A percentile compares a stretch with the other conserved stretches of the same genome.
Evolutionary conservation across 495 filamentous ascomycete genomes (phyloP).

Genomic region (Mytilinidion resinicola): DNA sequence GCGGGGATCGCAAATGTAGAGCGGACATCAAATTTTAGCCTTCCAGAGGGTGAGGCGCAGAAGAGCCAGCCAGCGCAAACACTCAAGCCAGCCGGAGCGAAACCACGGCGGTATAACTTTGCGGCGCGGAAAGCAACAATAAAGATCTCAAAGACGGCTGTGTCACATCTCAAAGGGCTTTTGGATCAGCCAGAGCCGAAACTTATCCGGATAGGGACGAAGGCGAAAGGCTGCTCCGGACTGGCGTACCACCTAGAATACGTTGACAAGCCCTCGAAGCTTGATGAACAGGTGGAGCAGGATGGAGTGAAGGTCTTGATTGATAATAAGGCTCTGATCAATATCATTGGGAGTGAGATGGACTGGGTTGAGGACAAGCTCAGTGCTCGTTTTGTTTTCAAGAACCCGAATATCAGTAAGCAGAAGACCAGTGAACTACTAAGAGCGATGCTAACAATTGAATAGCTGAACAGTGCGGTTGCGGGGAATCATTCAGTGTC

Average conservation of each 20-base stretch:
- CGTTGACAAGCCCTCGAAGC: slow-evolving; percentile 77
- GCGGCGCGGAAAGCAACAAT: slow-evolving; percentile 87
- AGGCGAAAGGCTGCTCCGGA: slow-evolving; percentile 92
- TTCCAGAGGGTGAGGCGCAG: slow-evolving; percentile 62
- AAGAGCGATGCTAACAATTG: slow-evolving; percentile 10
- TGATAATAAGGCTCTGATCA: slow-evolving; percentile 93
- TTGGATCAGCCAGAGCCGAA: slow-evolving; percentile 80
- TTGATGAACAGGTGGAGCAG: slow-evolving; percentile 91
- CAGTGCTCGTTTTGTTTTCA: slow-evolving; percentile 83
- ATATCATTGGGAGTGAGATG: slow-evolving; percentile 98
- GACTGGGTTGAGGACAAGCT: slow-evolving; percentile 97
- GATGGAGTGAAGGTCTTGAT: slow-evolving; percentile 94
- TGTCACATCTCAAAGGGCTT: slow-evolving; percentile 65
- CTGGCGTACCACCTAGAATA: slow-evolving; percentile 94
- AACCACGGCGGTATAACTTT: slow-evolving; percentile 58
- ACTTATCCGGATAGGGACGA: slow-evolving; percentile 87
- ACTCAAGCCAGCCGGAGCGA: slow-evolving; percentile 23
- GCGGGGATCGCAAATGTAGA: slow-evolving; percentile 1
- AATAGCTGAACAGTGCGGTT: slow-evolving; percentile 92
- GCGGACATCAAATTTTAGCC: slow-evolving; percentile 31
- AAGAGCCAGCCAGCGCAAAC: slow-evolving; percentile 45
- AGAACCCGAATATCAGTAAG: slow-evolving; percentile 97
- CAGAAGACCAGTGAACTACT: slow-evolving; percentile 21
- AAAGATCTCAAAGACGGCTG: slow-evolving; percentile 70
- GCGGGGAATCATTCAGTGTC: slow-evolving; percentile 96